Percentiles rank a stretch among this genome's conserved stretches.
phyloP scores from a whole-genome alignment of 2,329 filamentous ascomycete genomes.

The Metarhizium guizhouense region DNA sequence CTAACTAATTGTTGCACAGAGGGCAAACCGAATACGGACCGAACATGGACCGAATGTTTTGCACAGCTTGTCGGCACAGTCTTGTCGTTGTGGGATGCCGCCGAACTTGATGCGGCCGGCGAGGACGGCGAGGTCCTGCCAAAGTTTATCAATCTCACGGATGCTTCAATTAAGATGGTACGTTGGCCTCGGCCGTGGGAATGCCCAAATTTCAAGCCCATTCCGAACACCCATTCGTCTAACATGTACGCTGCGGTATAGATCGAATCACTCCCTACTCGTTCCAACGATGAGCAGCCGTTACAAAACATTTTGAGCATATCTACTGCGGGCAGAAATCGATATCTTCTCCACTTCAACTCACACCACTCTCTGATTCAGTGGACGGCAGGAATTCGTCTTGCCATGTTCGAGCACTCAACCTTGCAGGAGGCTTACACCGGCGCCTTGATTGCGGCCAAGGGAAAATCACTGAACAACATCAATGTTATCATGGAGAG shows the following conservation, averaged over 20 bases:
- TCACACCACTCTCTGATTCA: slow-evolving; percentile 87
- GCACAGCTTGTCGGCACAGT: slow-evolving; percentile 94
- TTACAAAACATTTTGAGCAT: slow-evolving; percentile 93
- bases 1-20: slow-evolving; percentile 40
- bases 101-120: slow-evolving; percentile 79
- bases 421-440: slow-evolving; percentile 95
- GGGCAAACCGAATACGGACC: slow-evolving; percentile 74
- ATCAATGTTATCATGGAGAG: slow-evolving; percentile 85
- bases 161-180: slow-evolving; percentile 98
- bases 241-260: slow-evolving; percentile 21
- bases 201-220: not conserved
- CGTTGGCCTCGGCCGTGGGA: slow-evolving; percentile 7
- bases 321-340: slow-evolving; percentile 90
- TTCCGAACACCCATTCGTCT: not conserved
- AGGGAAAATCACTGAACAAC: slow-evolving; percentile 81
- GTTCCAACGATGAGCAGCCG: slow-evolving; percentile 65
- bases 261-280: slow-evolving; percentile 85
- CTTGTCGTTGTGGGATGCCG: slow-evolving; percentile 89
- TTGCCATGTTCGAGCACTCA: slow-evolving; percentile 90
- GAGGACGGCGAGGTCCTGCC: slow-evolving; percentile 78
- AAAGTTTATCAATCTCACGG: slow-evolving; percentile 92
- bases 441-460: slow-evolving; percentile 87
- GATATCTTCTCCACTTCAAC: slow-evolving; percentile 93
- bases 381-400: slow-evolving; percentile 90
- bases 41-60: slow-evolving; percentile 94